Evolutionary conservation across 495 filamentous ascomycete species (phyloP).

Genomic region (Staphylotrichum longicolle): DNA sequence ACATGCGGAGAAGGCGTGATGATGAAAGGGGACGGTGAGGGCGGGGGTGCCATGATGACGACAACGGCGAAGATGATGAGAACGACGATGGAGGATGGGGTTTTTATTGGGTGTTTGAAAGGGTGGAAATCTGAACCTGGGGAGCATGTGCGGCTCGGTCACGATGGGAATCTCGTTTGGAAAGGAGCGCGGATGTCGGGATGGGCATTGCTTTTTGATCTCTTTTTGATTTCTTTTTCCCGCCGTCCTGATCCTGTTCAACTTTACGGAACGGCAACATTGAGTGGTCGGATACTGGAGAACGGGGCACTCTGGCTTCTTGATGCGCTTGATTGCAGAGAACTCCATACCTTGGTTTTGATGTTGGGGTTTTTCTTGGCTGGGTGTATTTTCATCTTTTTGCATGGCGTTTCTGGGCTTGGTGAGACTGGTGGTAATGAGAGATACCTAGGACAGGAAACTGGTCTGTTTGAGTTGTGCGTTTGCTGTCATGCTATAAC

Average conservation of each 20-base stretch:
- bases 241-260: neutral
- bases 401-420: neutral
- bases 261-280: no score
- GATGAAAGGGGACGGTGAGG: neutral
- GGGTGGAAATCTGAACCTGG: no score
- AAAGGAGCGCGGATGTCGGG: no score
- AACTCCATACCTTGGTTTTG: neutral
- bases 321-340: neutral
- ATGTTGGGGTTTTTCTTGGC: neutral
- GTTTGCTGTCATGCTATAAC: no score
- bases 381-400: neutral
- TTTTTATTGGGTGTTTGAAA: neutral
- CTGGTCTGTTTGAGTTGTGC: no score
- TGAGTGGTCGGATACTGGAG: neutral
- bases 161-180: no score
- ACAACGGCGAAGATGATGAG: neutral
- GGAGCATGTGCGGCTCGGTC: no score
- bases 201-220: no score
- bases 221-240: no score
- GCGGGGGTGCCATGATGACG: neutral
- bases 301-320: neutral
- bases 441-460: no score
- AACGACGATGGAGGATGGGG: neutral
- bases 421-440: no score
- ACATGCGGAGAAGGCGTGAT: constrained; percentile 65